Evolutionary conservation across 1,139 yeast genomes (phyloP), one percentile per base, ranked within the genome.

Genomic region (Candida glucosophila): DNA sequence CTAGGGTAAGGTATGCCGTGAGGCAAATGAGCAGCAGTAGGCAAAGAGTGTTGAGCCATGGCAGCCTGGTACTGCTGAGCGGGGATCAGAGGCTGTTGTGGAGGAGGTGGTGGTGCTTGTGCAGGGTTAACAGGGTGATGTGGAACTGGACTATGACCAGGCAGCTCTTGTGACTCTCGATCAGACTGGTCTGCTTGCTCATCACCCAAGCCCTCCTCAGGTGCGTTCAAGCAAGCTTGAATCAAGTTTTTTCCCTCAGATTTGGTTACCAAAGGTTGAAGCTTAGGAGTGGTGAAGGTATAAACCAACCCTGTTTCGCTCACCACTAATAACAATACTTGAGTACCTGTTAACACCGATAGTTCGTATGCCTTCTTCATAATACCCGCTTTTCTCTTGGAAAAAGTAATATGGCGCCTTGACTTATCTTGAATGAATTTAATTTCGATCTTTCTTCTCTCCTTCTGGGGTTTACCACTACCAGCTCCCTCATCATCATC

Each of bases 311-410:
- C 98, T 12, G 98, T 90, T 56, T 90, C 98, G 28, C 94, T 80
- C 21, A 90, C 97, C 32, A 92, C 98, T 42, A 90, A 71, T 33
- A 90, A 64, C 39, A 90, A 68, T 18, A 90, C 97, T 56, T 90
- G 98, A 22, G 97, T 90, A 27, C 98, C 98, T 6, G 98, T 90
- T 42, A 90, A 69, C 26, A 92, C 97, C 14, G 93, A 79, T 40
- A 90, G 69, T 54, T 90, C 98, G 58, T 90, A 90, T 11, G 98
- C 98, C 63, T 80, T 90, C 61, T 90, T 90, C 98, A 90, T 90
- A 46, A 90, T 90, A 38, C 98, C 98, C 22, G 96, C 97, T 58
- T 90, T 88, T 57, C 98, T 81, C 63, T 90, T 90, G 28, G 95
- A 83, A 47, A 90, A 90, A 15, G 98, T 90, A 43, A 90, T 90